Percentiles rank a stretch among this genome's conserved stretches.
phyloP scores from a whole-genome alignment of 2,329 filamentous ascomycete genomes.

The Paramyrothecium sp. region DNA sequence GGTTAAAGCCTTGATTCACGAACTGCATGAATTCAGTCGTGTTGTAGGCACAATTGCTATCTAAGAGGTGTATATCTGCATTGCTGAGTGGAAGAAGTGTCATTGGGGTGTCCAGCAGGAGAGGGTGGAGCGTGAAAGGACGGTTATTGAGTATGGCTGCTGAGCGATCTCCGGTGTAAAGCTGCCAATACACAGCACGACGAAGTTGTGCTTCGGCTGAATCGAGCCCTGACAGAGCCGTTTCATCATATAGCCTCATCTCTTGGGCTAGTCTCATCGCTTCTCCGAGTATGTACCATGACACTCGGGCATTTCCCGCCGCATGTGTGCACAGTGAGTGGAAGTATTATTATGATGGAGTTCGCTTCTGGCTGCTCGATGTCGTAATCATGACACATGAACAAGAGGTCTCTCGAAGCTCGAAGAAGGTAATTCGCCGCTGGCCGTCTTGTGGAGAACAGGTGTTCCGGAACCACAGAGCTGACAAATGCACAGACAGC shows the following conservation, averaged over 20 bases:
- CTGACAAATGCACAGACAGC: too few relatives aligned
- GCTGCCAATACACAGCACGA: constrained; percentile 34
- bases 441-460: too few relatives aligned
- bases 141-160: constrained; percentile 37
- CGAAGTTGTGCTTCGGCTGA: constrained; percentile 36
- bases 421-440: too few relatives aligned
- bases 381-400: too few relatives aligned
- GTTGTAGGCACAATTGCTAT: too few relatives aligned
- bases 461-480: too few relatives aligned
- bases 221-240: constrained; percentile 28
- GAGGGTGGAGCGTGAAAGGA: constrained; percentile 42
- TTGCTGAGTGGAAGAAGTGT: too few relatives aligned
- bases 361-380: constrained; percentile 39
- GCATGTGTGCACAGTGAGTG: constrained; percentile 44
- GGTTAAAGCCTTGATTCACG: too few relatives aligned
- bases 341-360: constrained; percentile 41
- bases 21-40: too few relatives aligned
- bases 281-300: constrained; percentile 45
- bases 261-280: constrained; percentile 39
- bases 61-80: too few relatives aligned
- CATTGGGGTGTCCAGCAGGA: too few relatives aligned
- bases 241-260: constrained; percentile 41
- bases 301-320: constrained; percentile 38
- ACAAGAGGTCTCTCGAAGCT: too few relatives aligned
- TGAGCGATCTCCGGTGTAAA: constrained; percentile 38